phyloP scores from a whole-genome alignment of 768 basidiomycete genomes.

The Dioszegia hungarica region DNA sequence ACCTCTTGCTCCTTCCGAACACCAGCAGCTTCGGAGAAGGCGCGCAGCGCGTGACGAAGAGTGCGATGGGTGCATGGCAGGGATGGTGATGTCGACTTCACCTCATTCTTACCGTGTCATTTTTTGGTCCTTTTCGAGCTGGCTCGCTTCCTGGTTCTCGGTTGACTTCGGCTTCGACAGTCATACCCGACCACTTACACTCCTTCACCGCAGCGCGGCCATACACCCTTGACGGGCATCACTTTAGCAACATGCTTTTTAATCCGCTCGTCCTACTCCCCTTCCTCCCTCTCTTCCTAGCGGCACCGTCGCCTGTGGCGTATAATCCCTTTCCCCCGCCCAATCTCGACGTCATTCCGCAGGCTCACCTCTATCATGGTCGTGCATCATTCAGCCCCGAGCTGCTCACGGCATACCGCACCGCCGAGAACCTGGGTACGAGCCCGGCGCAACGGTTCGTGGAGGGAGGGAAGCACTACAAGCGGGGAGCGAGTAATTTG shows the following conservation, averaged over 20 bases:
- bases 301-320: background rate
- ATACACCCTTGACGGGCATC: conserved; percentile 2
- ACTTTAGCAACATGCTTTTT: conserved; percentile 6
- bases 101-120: background rate
- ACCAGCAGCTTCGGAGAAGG: no score
- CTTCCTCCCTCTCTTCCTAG: conserved; percentile 13
- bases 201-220: background rate
- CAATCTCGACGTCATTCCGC: background rate
- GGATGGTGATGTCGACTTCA: no score
- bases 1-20: no score
- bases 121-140: background rate
- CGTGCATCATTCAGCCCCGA: background rate
- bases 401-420: background rate
- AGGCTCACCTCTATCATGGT: background rate
- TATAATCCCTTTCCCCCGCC: conserved; percentile 20
- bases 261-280: conserved; percentile 8
- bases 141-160: background rate
- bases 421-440: background rate
- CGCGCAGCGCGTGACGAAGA: no score
- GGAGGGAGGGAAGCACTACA: background rate
- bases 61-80: no score
- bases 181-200: background rate
- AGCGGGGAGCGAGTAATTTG: background rate
- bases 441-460: background rate
- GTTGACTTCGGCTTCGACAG: conserved; percentile 1